Conservation (phyloP, 805 yeast species). For the Pichia exigua region DNA sequence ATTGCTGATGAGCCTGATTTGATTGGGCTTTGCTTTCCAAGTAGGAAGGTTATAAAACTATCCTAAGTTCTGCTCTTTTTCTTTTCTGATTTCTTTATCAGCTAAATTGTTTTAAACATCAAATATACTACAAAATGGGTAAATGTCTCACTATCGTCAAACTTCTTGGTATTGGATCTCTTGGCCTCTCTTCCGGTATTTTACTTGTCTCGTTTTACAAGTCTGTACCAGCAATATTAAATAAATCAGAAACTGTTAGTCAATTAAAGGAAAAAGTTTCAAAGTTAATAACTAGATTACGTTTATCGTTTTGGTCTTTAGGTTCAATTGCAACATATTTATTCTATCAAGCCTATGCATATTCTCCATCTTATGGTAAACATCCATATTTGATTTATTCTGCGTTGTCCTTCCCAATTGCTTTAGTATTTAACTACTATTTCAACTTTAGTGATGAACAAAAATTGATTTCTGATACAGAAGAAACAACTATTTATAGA, state of each 20-base stretch:
- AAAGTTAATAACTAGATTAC: slow-evolving; percentile 14
- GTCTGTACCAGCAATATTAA: slow-evolving; percentile 16
- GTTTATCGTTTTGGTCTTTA: slow-evolving; percentile 27
- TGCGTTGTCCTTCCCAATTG: slow-evolving; percentile 44
- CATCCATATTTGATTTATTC: slow-evolving; percentile 72
- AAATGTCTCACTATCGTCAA: slow-evolving; percentile 51
- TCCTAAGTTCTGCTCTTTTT: no score
- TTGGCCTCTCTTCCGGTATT: slow-evolving; percentile 57
- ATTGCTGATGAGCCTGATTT: neutral
- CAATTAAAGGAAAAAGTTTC: slow-evolving; percentile 12
- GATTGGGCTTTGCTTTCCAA: no score
- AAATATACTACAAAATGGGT: slow-evolving; percentile 32
- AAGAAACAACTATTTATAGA: slow-evolving; percentile 9
- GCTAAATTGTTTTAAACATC: neutral
- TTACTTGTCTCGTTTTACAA: slow-evolving; percentile 24
- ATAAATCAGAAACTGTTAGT: slow-evolving; percentile 5
- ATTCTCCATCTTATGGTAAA: slow-evolving; percentile 46
- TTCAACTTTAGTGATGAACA: slow-evolving; percentile 23
- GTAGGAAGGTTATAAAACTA: no score
- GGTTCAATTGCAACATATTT: slow-evolving; percentile 44
- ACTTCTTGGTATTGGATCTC: slow-evolving; percentile 54
- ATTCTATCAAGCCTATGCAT: slow-evolving; percentile 47
- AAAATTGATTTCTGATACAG: slow-evolving; percentile 16
- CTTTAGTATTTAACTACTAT: slow-evolving; percentile 27
- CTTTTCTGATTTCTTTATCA: neutral